Conservation (phyloP, 352 stramenopile genomes). For the Globisporangium mamillatum region DNA sequence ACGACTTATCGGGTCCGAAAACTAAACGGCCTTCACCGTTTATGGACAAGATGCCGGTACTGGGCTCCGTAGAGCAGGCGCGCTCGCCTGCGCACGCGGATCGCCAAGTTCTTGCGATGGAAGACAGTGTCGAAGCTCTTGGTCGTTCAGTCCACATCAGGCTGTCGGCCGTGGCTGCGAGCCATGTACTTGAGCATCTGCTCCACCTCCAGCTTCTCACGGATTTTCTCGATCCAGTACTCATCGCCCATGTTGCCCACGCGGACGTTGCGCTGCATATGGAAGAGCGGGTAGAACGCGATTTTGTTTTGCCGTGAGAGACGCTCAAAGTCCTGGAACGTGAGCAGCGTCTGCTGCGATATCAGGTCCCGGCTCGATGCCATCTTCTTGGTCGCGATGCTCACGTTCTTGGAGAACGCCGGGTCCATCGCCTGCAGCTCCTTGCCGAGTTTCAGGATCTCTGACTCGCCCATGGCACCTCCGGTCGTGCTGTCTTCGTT, state of each 20-base stretch:
- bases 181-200: slow-evolving; percentile 38
- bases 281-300: slow-evolving; percentile 52
- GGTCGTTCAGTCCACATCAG: slow-evolving; percentile 36
- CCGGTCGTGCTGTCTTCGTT: slow-evolving; percentile 22
- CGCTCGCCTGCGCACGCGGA: slow-evolving; percentile 30
- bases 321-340: slow-evolving; percentile 53
- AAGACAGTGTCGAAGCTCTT: slow-evolving; percentile 30
- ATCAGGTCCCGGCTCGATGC: slow-evolving; percentile 22
- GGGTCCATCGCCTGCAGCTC: slow-evolving; percentile 41
- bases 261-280: slow-evolving; percentile 47
- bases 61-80: slow-evolving; percentile 36
- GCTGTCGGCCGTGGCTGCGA: slow-evolving; percentile 32
- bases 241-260: slow-evolving; percentile 31
- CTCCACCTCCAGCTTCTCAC: slow-evolving; percentile 36
- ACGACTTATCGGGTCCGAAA: slow-evolving; percentile 18
- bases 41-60: slow-evolving; percentile 8
- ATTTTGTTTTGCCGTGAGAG: slow-evolving; percentile 44
- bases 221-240: slow-evolving; percentile 52
- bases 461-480: slow-evolving; percentile 29
- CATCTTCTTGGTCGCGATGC: slow-evolving; percentile 41
- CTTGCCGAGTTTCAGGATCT: slow-evolving; percentile 35
- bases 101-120: slow-evolving; percentile 23
- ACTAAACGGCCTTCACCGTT: neutral
- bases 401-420: slow-evolving; percentile 45
- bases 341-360: slow-evolving; percentile 21